phyloP scores from a whole-genome alignment of 2,329 filamentous ascomycete species.

The Cryphonectria nitschkei region DNA sequence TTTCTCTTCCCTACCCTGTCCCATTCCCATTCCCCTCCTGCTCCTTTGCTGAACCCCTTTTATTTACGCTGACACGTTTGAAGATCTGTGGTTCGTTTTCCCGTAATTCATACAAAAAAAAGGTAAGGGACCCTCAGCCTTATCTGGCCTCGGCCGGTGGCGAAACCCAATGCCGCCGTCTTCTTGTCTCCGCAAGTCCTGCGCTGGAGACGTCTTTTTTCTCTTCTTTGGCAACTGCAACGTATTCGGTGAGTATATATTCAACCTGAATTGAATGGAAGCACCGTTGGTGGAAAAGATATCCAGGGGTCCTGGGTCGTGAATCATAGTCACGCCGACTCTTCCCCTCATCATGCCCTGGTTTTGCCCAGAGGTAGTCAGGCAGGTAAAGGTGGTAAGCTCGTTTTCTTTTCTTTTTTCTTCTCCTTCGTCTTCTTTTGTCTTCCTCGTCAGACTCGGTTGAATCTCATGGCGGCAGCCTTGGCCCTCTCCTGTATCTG shows the following conservation, averaged over 20 bases:
- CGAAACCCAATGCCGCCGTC: background rate
- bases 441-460: constrained; percentile 31
- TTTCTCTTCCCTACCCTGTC: background rate
- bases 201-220: background rate
- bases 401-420: background rate
- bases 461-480: constrained; percentile 47
- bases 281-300: constrained; percentile 16
- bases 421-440: background rate
- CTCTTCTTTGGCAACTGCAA: background rate
- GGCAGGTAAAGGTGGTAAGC: background rate
- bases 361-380: background rate
- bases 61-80: background rate
- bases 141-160: background rate
- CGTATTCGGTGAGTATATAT: background rate
- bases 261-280: background rate
- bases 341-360: background rate
- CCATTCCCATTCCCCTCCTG: background rate
- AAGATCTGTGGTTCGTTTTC: background rate
- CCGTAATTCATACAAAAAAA: background rate
- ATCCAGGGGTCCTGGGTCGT: background rate
- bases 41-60: background rate
- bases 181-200: background rate
- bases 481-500: constrained; percentile 70
- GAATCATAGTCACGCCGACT: background rate
- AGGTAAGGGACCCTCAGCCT: background rate